Conservation (phyloP, 169 alveolate species). For the Plasmodium malariae region DNA sequence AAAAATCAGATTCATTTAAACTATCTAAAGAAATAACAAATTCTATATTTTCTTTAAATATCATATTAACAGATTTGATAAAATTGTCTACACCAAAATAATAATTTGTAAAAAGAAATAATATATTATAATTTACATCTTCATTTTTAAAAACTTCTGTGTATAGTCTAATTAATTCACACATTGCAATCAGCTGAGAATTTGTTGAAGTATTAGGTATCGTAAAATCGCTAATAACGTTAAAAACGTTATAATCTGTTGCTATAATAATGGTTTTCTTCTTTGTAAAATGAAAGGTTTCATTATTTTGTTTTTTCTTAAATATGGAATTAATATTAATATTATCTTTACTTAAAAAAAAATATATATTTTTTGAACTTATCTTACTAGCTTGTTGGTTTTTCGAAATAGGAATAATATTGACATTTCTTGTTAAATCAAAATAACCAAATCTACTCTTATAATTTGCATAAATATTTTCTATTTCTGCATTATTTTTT, state of each 20-base stretch:
- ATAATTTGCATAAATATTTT: constrained; percentile 55
- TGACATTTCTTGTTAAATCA: constrained; percentile 73
- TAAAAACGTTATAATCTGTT: constrained; percentile 53
- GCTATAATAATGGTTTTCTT: constrained; percentile 40
- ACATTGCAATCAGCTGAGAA: constrained; percentile 18
- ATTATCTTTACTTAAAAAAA: constrained; percentile 52
- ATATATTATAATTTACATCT: constrained; percentile 46
- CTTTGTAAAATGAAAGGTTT: constrained; percentile 66
- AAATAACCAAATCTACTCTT: constrained; percentile 38
- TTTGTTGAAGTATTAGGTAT: constrained; percentile 42
- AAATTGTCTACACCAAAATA: constrained; percentile 60
- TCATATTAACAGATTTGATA: constrained; percentile 9
- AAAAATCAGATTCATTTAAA: constrained; percentile 23
- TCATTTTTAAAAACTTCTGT: constrained; percentile 51
- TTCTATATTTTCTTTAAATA: constrained; percentile 64
- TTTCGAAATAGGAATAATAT: constrained; percentile 37
- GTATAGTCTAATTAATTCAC: constrained; percentile 38
- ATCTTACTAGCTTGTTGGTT: constrained; percentile 7
- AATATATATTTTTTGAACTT: constrained; percentile 24
- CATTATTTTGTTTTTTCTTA: constrained; percentile 33
- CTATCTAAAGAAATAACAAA: constrained; percentile 47
- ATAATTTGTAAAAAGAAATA: constrained; percentile 63
- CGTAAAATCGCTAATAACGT: constrained; percentile 18
- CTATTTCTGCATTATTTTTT: constrained; percentile 38
- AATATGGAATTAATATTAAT: constrained; percentile 49